A percentile compares a stretch with the other conserved stretches of the same genome.
These are phyloP conservation scores for Naematelia encephala DNA, from an alignment of 768 basidiomycete species.

Conservation along the genomic window DNA sequence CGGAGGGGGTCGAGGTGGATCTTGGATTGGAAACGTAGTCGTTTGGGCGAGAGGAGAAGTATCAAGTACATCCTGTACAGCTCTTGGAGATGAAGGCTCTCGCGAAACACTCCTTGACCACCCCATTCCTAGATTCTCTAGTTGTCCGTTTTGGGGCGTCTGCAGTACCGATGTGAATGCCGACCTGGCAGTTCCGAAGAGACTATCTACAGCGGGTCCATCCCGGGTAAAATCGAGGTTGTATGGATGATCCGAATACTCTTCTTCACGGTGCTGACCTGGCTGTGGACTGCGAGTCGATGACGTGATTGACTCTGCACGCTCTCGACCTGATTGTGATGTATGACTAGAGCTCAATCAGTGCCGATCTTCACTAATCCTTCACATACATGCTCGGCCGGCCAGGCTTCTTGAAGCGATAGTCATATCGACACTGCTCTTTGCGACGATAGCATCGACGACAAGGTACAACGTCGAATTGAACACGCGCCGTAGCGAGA, in stretches of 20 bases:
- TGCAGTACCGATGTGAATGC: not conserved
- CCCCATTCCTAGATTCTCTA: not conserved
- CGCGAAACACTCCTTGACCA: not conserved
- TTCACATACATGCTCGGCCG: constrained; percentile 9
- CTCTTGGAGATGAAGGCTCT: not conserved
- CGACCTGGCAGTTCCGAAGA: not conserved
- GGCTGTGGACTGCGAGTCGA: not conserved
- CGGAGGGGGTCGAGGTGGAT: not conserved
- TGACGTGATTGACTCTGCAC: not conserved
- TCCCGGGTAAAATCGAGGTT: not conserved
- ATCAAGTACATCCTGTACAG: not conserved
- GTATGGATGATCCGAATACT: not conserved
- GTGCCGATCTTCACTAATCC: not conserved
- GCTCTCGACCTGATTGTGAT: not conserved
- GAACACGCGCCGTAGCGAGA: not conserved
- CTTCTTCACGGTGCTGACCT: not conserved
- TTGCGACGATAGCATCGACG: constrained; percentile 6
- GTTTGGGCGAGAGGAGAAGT: not conserved
- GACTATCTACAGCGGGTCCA: not conserved
- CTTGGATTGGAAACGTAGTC: not conserved
- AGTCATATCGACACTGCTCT: constrained; percentile 11
- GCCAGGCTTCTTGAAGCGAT: constrained; percentile 15
- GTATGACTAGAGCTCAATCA: not conserved
- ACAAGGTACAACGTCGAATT: constrained; percentile 2
- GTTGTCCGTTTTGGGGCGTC: not conserved